These are phyloP conservation scores for Starmerella bombicola DNA, from an alignment of 805 yeast genomes.

Conservation along the genomic window DNA sequence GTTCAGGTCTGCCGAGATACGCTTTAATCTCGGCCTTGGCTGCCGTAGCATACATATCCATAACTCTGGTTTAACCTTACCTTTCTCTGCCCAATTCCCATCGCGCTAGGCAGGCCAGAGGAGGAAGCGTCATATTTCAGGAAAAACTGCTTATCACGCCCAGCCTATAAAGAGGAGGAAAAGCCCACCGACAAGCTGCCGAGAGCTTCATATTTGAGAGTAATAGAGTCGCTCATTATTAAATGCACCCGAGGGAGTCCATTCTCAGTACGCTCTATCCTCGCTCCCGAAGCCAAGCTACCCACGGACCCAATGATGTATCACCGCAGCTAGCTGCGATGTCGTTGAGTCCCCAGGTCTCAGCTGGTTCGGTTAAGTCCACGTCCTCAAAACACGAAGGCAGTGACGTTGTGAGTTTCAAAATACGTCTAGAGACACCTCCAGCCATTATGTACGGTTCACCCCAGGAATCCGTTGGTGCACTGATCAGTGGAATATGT, in stretches of 20 bases:
- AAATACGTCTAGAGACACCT: constrained; percentile 58
- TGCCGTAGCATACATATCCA: too few species aligned
- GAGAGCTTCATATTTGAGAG: too few species aligned
- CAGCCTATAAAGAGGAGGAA: too few species aligned
- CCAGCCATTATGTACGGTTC: constrained; percentile 78
- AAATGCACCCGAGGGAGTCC: constrained; percentile 15
- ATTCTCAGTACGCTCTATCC: constrained; percentile 15
- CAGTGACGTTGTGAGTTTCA: constrained; percentile 12
- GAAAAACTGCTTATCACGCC: too few species aligned
- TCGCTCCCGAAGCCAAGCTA: constrained; percentile 7
- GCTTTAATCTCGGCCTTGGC: too few species aligned
- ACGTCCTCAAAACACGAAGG: background rate
- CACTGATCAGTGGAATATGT: constrained; percentile 69
- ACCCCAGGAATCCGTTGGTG: constrained; percentile 69
- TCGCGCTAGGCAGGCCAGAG: too few species aligned
- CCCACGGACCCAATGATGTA: background rate
- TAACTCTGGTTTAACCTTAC: too few species aligned
- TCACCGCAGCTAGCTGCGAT: background rate
- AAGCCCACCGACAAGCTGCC: too few species aligned
- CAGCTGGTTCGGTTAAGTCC: constrained; percentile 1
- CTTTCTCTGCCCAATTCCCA: too few species aligned
- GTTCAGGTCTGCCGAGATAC: too few species aligned
- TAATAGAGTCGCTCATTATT: too few species aligned
- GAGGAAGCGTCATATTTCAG: too few species aligned
- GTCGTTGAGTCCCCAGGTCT: constrained; percentile 11